phyloP scores from a whole-genome alignment of 495 filamentous ascomycete species.

The Trypethelium eluteriae region DNA sequence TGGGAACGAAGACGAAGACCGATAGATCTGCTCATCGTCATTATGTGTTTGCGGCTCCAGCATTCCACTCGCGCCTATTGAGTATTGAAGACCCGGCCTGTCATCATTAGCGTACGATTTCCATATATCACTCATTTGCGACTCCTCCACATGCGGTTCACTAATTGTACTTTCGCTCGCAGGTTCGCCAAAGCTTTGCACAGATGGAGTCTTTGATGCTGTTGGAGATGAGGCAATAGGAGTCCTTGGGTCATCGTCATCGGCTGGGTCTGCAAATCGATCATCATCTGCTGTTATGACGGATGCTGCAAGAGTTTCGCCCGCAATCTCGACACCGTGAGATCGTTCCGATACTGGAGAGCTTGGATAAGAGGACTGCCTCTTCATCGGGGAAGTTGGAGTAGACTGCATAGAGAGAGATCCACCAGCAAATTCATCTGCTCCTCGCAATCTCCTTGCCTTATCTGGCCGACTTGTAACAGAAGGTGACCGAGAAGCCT shows the following conservation, averaged over 20 bases:
- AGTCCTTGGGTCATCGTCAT: conserved; percentile 11
- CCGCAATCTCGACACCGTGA: not conserved
- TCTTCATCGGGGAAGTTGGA: not conserved
- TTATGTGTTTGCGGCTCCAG: not conserved
- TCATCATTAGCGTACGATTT: not conserved
- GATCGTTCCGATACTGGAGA: not conserved
- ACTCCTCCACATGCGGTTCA: not conserved
- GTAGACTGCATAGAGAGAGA: not conserved
- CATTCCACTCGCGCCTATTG: not conserved
- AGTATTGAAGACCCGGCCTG: not conserved
- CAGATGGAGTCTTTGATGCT: not conserved
- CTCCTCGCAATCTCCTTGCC: not conserved
- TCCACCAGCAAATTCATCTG: not conserved
- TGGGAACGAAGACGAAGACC: not conserved
- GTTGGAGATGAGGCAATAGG: not conserved
- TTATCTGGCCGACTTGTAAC: not conserved
- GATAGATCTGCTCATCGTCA: not conserved
- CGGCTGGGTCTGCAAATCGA: conserved; percentile 19
- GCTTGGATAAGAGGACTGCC: not conserved
- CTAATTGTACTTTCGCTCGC: not conserved
- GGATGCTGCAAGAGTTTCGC: conserved; percentile 12
- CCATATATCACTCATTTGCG: not conserved
- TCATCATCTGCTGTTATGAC: conserved; percentile 15
- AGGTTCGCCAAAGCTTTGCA: not conserved
- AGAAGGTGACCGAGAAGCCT: not conserved